Percentiles rank a stretch among this genome's conserved stretches.
Conservation (phyloP, 257 asterid genomes). For the Capsicum chinense region DNA sequence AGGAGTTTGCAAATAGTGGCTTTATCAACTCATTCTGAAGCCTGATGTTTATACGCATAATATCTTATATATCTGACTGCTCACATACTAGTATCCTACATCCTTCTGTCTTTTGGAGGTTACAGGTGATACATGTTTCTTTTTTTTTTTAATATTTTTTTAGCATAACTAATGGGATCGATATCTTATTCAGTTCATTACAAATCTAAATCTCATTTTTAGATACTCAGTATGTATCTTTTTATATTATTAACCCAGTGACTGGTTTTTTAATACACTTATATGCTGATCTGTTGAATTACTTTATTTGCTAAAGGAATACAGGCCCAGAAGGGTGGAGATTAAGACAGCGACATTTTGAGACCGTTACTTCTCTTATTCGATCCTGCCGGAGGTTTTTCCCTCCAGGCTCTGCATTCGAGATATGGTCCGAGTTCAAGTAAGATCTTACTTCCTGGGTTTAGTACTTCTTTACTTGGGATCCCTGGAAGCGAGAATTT, state of each 20-base stretch:
- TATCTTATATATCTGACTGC: neutral
- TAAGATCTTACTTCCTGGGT: constrained; percentile 27
- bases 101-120: neutral
- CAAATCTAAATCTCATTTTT: constrained; percentile 13
- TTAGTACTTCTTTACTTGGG: neutral
- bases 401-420: constrained; percentile 81
- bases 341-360: constrained; percentile 90
- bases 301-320: constrained; percentile 60
- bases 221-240: neutral
- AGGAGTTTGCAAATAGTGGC: neutral
- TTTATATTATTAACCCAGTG: neutral
- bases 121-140: neutral
- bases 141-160: neutral
- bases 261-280: neutral
- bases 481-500: neutral
- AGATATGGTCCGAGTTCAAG: constrained; percentile 99
- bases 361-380: constrained; percentile 81
- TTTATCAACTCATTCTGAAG: neutral
- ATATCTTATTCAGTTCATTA: neutral
- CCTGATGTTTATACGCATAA: constrained; percentile 19
- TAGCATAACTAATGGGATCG: neutral
- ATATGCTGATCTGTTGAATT: constrained; percentile 28
- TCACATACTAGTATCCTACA: neutral
- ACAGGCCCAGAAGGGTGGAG: constrained; percentile 99
- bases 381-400: constrained; percentile 93